Base-by-base conservation (phyloP, 2,329 filamentous ascomycete genomes). In the Chrysoporthe austroafricana region DNA sequence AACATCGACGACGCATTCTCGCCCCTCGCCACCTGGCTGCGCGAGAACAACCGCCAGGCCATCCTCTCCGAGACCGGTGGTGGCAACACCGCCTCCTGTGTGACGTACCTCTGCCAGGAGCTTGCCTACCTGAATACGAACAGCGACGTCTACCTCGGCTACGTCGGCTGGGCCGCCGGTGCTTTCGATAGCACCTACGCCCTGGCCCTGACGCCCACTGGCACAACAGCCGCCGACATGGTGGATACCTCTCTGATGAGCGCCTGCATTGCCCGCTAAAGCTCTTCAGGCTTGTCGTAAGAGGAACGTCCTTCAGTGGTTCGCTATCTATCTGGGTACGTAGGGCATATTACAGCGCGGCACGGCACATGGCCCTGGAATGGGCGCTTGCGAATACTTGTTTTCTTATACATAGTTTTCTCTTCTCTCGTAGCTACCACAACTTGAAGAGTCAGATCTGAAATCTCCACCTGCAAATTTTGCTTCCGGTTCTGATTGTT, bases 211-310 rank as follows among this genome's bases (percentile, higher is more conserved):
- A 74, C 74, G 26, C 76, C 76, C 1, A 72, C 69, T 4, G 73
- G 72, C 63, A 73, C 76, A 36, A 73, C 74, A 26, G 75, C 74
- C 44, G 70, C 68, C 21, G 70, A 76, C 14, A 67, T 69, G 61
- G 73, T 77, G 44, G 79, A 84, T 71, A 81, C 78, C 69, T 69
- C 78, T n/a, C 72, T 84, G 42, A 78, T 82, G 79, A 76, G 77
- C 57, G 70, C 81, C 70, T 84, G 81, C 70, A 64, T 64, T 32
- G 64, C 64, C 13, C 50, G 67, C 21, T 63, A 63, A 34, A n/a
- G 16, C 6, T 13, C 6, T 4, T 58, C 7, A 16, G 18, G 34
- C 18, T 18, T 58, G 34, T 6, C 5, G 26, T 5, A 9, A 6
- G 11, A 42, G 26, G n/a, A 21, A 3, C 18, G 6, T 48, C 46